Evolutionary conservation across 768 basidiomycete genomes (phyloP).

Genomic region (Pleurotus giganteus): DNA sequence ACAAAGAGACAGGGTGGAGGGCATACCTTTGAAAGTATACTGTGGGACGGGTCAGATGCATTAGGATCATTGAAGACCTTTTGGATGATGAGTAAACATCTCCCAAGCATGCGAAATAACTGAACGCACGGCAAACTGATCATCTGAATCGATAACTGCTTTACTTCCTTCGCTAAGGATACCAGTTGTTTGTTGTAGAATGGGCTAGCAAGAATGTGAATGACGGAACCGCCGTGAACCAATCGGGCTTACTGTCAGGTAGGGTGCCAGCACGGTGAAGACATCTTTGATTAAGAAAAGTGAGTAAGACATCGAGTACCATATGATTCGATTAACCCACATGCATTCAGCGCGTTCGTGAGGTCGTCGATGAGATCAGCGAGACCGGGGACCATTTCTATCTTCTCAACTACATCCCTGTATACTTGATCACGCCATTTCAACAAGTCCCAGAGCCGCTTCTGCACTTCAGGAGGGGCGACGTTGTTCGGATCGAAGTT

Average conservation of each 20-base stretch:
- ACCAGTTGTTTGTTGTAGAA: slow-evolving; percentile 54
- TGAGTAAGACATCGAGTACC: not conserved
- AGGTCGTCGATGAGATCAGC: slow-evolving; percentile 55
- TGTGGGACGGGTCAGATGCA: slow-evolving; percentile 74
- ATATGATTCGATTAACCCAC: slow-evolving; percentile 30
- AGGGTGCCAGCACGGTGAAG: slow-evolving; percentile 67
- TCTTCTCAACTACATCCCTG: slow-evolving; percentile 48
- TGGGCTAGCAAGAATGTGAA: slow-evolving; percentile 40
- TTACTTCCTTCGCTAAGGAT: slow-evolving; percentile 63
- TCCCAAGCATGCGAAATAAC: not conserved
- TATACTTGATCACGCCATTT: slow-evolving; percentile 65
- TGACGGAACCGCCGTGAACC: not conserved
- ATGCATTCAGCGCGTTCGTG: slow-evolving; percentile 65
- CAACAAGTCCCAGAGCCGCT: slow-evolving; percentile 51
- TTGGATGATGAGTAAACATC: not conserved
- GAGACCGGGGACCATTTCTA: slow-evolving; percentile 68
- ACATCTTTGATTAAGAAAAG: slow-evolving; percentile 39
- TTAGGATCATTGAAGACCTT: slow-evolving; percentile 65
- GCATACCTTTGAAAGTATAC: slow-evolving; percentile 62
- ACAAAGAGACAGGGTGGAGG: not conserved
- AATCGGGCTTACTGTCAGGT: slow-evolving; percentile 41
- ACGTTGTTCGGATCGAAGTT: slow-evolving; percentile 61
- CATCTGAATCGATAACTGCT: slow-evolving; percentile 65
- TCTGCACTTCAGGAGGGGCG: slow-evolving; percentile 62
- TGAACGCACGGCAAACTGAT: slow-evolving; percentile 56